A percentile compares a stretch with the other conserved stretches of the same genome.
These are phyloP conservation scores for Nemania serpens DNA, from an alignment of 2,329 filamentous ascomycete genomes.

Conservation along the genomic window DNA sequence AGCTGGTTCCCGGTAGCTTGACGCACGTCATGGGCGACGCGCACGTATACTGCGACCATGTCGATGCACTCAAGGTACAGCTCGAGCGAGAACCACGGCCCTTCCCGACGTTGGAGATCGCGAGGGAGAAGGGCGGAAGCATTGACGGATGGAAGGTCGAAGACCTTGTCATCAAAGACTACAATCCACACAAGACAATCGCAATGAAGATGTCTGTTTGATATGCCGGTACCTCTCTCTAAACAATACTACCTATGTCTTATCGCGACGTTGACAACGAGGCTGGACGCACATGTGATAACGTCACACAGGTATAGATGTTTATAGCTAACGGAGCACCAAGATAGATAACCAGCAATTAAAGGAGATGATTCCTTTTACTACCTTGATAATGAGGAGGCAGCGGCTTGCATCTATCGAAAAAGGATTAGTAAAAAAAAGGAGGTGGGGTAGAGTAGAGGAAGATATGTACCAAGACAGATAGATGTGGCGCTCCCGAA, in stretches of 20 bases:
- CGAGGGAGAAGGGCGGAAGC: constrained; percentile 67
- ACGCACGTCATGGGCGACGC: constrained; percentile 98
- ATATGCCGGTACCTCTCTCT: constrained; percentile 7
- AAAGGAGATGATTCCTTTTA: too few relatives aligned
- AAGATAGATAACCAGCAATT: background rate
- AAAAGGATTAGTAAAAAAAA: too few relatives aligned
- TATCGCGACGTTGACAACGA: background rate
- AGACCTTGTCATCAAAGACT: constrained; percentile 86
- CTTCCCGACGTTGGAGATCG: constrained; percentile 80
- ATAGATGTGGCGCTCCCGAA: too few relatives aligned
- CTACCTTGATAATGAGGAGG: too few relatives aligned
- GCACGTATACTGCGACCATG: constrained; percentile 94
- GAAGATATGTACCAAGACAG: too few relatives aligned
- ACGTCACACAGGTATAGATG: background rate
- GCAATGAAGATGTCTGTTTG: constrained; percentile 98
- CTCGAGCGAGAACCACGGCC: constrained; percentile 76
- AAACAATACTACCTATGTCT: background rate
- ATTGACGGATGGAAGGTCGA: constrained; percentile 91
- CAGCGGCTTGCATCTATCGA: too few relatives aligned
- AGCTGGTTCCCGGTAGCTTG: constrained; percentile 81
- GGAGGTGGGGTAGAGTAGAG: too few relatives aligned
- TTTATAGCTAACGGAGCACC: background rate
- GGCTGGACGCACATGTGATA: background rate
- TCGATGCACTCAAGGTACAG: constrained; percentile 83
- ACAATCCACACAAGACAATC: constrained; percentile 89